Base-by-base conservation (phyloP, 2,329 filamentous ascomycete species). In the Alternaria arbusti region DNA sequence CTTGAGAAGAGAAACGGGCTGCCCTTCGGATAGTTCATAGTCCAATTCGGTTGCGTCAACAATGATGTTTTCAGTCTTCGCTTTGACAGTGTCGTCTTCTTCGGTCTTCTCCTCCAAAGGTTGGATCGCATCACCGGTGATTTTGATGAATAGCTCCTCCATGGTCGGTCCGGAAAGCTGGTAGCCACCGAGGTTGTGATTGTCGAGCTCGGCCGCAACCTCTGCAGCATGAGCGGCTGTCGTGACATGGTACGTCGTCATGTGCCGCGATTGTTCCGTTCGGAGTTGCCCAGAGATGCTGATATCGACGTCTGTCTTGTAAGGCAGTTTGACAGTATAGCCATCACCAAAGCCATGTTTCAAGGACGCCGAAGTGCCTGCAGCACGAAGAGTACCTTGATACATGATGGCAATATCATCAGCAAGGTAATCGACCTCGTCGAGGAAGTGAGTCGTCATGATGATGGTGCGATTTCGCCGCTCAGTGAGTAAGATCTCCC, bases 391-490 rank as follows among this genome's bases (percentile, higher is more conserved):
- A 2, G 88, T 89, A 20, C 94, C 94, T 75, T 93, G 94, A 4
- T 93, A 96, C 11, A 97, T 82, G 57, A 97, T 93, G 2, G 90
- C 92, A 68, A 97, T 96, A 64, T 94, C 90, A 75, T 97, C 94
- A 0, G 94, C 91, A 1, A 97, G 86, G 2, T 97, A 84, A 74
- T 97, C 94, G 0, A 94, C 95, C 79, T 97, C 95, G 73, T 97
- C 95, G 9, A 97, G 85, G 79, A 97, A 97, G 78, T 97, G 95
- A 0, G 94, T 97, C 0, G 94, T 97, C 60, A 97, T 80, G 44
- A 97, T 88, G 70, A 97, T 91, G 0, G 94, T 97, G 45, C 94
- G 85, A 63, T 86, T 86, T 20, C 93, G 94, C 61, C 94, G 88
- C 79, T 97, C 94, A 1, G 91, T 91, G 11, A 97, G 84, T 22